A percentile compares a stretch with the other conserved stretches of the same genome.
These are phyloP conservation scores for Ceratobasidium sp. DNA, from an alignment of 1,284 basidiomycete genomes.

Conservation along the genomic window DNA sequence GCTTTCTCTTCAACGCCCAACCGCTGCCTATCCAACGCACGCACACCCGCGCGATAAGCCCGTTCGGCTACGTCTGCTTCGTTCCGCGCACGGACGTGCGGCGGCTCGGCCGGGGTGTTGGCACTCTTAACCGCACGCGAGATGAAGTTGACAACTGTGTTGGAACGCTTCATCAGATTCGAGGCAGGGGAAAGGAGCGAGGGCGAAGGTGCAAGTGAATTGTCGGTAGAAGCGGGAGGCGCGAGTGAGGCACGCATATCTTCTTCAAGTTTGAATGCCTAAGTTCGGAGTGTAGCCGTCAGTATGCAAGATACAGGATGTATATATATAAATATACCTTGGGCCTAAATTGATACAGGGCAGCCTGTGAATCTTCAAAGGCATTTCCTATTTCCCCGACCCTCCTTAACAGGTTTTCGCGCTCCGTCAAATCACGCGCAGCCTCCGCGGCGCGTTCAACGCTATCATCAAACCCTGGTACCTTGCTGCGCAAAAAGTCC, in stretches of 20 bases:
- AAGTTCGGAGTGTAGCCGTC: constrained; percentile 8
- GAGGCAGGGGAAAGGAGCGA: constrained; percentile 60
- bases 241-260: constrained; percentile 37
- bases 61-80: constrained; percentile 84
- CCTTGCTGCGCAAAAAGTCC: constrained; percentile 75
- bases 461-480: constrained; percentile 75
- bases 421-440: constrained; percentile 78
- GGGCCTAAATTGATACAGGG: constrained; percentile 81
- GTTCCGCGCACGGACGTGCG: constrained; percentile 72
- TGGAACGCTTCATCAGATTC: constrained; percentile 72
- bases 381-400: constrained; percentile 80
- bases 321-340: constrained; percentile 62
- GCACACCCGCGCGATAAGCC: constrained; percentile 76
- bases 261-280: constrained; percentile 72
- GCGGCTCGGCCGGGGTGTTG: constrained; percentile 64
- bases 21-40: constrained; percentile 81
- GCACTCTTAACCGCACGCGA: constrained; percentile 69
- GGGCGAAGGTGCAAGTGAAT: constrained; percentile 41
- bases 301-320: neutral
- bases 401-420: constrained; percentile 76
- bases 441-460: constrained; percentile 83
- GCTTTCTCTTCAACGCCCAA: constrained; percentile 85
- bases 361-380: constrained; percentile 78
- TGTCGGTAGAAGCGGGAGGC: constrained; percentile 19
- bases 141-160: constrained; percentile 75